phyloP scores from a whole-genome alignment of 495 filamentous ascomycete genomes.

The Darksidea phi region DNA sequence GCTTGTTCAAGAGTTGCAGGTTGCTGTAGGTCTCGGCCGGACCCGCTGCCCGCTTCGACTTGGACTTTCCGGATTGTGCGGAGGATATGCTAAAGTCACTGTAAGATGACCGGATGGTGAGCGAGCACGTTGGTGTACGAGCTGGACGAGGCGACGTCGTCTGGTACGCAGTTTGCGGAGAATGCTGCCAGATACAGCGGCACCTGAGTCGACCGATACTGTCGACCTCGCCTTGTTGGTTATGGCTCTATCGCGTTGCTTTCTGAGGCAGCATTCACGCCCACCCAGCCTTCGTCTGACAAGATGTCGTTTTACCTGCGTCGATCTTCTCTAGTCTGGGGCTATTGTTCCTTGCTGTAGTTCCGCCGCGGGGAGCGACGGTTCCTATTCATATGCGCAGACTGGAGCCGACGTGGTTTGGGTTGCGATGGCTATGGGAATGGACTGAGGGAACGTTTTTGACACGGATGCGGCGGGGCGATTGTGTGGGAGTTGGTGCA shows the following conservation, averaged over 20 bases:
- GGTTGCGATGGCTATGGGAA: too few species aligned
- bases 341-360: background rate
- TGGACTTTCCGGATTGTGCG: constrained; percentile 19
- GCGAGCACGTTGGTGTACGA: background rate
- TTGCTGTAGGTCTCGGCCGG: constrained; percentile 20
- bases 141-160: background rate
- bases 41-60: constrained; percentile 24
- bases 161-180: background rate
- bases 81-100: constrained; percentile 2
- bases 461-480: too few species aligned
- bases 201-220: background rate
- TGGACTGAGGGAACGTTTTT: too few species aligned
- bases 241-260: background rate
- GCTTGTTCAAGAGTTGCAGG: constrained; percentile 24
- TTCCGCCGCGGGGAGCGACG: background rate
- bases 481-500: too few species aligned
- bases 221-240: background rate
- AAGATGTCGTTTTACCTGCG: background rate
- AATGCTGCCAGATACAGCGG: background rate
- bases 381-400: too few species aligned
- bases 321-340: too few species aligned
- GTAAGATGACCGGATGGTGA: background rate
- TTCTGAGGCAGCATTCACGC: background rate
- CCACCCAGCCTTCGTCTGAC: background rate
- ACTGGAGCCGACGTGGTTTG: too few species aligned